These are phyloP conservation scores for Diplosphaera chodatii DNA, from an alignment of 139 green algal genomes.

Conservation along the genomic window DNA sequence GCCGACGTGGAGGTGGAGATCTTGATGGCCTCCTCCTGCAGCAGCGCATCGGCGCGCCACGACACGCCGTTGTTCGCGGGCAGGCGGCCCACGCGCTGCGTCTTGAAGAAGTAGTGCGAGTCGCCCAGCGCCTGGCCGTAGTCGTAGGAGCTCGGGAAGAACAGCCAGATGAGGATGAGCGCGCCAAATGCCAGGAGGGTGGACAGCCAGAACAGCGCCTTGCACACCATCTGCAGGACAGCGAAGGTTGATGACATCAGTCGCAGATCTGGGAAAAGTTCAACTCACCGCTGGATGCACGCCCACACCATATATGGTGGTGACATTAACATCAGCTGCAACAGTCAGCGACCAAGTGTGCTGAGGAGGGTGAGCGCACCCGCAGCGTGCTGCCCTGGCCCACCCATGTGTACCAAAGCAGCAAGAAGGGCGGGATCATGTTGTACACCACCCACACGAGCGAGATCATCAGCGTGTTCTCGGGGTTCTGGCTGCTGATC, in stretches of 20 bases:
- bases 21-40: slow-evolving; percentile 20
- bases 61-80: slow-evolving; percentile 30
- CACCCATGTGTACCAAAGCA: slow-evolving; percentile 24
- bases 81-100: slow-evolving; percentile 40
- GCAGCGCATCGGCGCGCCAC: slow-evolving; percentile 34
- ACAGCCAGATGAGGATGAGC: slow-evolving; percentile 31
- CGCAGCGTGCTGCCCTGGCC: slow-evolving; percentile 13
- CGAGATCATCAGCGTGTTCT: slow-evolving; percentile 21
- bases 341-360: too few species aligned
- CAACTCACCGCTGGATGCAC: too few species aligned
- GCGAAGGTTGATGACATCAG: too few species aligned
- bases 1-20: slow-evolving; percentile 3
- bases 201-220: slow-evolving; percentile 19
- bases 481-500: neutral
- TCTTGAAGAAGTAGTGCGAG: slow-evolving; percentile 32
- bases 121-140: slow-evolving; percentile 21
- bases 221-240: slow-evolving; percentile 24
- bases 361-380: too few species aligned
- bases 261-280: too few species aligned
- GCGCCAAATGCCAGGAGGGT: slow-evolving; percentile 17
- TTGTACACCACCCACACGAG: slow-evolving; percentile 45
- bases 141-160: slow-evolving; percentile 35
- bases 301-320: too few species aligned
- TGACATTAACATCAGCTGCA: too few species aligned
- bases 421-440: slow-evolving; percentile 33